Evolutionary conservation across 2,329 filamentous ascomycete species (phyloP).

Genomic region (Neurospora sp.): DNA sequence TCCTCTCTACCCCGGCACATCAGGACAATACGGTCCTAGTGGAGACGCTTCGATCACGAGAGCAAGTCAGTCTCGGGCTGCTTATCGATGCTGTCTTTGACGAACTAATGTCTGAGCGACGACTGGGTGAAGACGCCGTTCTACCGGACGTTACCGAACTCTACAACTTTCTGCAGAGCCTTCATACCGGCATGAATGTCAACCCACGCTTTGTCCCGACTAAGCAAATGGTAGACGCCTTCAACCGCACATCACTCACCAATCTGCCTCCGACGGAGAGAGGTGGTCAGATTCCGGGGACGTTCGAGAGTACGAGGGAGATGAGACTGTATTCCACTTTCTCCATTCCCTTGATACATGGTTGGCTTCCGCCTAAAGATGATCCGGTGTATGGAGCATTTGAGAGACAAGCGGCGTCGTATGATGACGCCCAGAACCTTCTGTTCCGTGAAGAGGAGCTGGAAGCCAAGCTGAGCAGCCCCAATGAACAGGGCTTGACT

Average conservation of each 20-base stretch:
- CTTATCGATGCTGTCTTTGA: constrained; percentile 86
- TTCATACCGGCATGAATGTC: constrained; percentile 97
- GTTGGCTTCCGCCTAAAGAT: constrained; percentile 68
- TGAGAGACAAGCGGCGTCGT: constrained; percentile 65
- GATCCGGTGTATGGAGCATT: constrained; percentile 63
- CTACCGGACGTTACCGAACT: constrained; percentile 83
- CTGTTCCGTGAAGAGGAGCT: constrained; percentile 84
- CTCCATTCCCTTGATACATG: constrained; percentile 78
- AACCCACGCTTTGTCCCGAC: constrained; percentile 77
- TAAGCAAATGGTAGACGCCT: constrained; percentile 33
- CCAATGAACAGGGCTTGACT: constrained; percentile 45
- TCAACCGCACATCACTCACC: constrained; percentile 41
- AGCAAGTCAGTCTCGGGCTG: constrained; percentile 79
- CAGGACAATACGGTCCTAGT: constrained; percentile 58
- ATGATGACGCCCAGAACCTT: constrained; percentile 85
- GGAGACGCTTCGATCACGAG: constrained; percentile 65
- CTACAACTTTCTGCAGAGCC: constrained; percentile 74
- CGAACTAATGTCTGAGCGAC: constrained; percentile 72
- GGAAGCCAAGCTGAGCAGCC: constrained; percentile 60
- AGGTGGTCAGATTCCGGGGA: constrained; percentile 48
- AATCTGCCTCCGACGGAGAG: constrained; percentile 41
- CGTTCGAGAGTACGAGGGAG: constrained; percentile 78
- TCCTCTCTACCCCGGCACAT: constrained; percentile 65
- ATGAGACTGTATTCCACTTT: constrained; percentile 91
- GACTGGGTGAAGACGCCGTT: constrained; percentile 49